Base-by-base conservation (phyloP, 495 filamentous ascomycete species). In the Pseudomonodictys pantanalensis region DNA sequence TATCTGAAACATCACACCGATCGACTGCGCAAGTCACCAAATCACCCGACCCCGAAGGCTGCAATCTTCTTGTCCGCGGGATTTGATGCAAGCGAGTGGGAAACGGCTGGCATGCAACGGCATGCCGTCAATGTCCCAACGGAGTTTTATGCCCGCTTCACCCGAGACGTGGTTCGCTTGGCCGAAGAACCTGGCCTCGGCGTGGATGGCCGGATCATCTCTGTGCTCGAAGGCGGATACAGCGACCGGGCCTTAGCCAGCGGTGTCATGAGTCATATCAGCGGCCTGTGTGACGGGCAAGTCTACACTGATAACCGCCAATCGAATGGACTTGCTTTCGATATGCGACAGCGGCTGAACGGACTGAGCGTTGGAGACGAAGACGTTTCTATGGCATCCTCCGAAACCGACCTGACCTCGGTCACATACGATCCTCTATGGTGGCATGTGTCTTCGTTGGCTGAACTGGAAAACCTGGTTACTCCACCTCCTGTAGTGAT, bases 41-140 rank as follows among this genome's bases (percentile, higher is more conserved):
- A 76, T 50, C 77, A 77, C 24, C 77, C 77, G 8, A 62, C 73
- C 24, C 87, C 91, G 29, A 90, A 85, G 66, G 90, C 87, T 7
- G 91, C 91, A 6, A 88, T 98, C 28, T 98, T 98, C 71, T 73
- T 98, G 28, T 96, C 91, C 29, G 92, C 93, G 0, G 93, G 93
- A 0, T 98, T 98, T 64, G 93, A 98, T 75, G 95, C 93, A 3
- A 96, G 91, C 66, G 89, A 97, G 68, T 92, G 88, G 83, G 93
- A 98, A 71, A 81, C 84, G n/a, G 70, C 77, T 2, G 89, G 87
- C 1, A 97, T 98, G 95, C 93, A 97, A 69, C 78, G 93, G 47
- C 93, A 98, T 73, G 84, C 86, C 49, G 90, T 95, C 56, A 93
- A 96, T 72, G 92, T 98, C 7, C 93, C 95, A 0, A 97, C 92